Evolutionary conservation across 1,139 yeast species (phyloP), one percentile per base, ranked within the genome.

Genomic region (Yamadazyma epiphylla): DNA sequence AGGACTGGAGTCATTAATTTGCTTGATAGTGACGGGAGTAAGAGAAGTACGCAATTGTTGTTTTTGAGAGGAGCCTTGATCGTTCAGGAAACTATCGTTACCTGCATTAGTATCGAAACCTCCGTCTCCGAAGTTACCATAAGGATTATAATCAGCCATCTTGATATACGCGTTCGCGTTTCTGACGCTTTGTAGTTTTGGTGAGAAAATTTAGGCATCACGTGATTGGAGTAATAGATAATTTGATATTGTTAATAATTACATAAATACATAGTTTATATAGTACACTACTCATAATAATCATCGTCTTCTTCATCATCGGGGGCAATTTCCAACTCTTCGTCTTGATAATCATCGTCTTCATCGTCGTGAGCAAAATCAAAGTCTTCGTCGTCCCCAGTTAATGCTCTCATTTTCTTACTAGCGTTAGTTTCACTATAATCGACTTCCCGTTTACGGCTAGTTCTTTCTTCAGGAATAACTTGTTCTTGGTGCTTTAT

Each of bases 1-100:
- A 42, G 80, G 86, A 14, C 70, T 62, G 5, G 94, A 77, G 30
- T 80, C 86, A 37, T 70, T 62, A 36, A 87, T 68, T 57, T 85
- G 94, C 49, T 83, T 83, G 47, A 88, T 78, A 2, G 95, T 86
- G 10, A 87, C 91, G 0, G 96, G 94, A 1, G 88, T 80, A 27
- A 86, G 55, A 10, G 77, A 53, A 32, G 65, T 55, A 39, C 77
- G 56, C 33, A 61, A 46, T 41, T 59, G 64, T 36, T 54, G 52
- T 44, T 53, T 56, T 37, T 60, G 67, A 8, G 66, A 53, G 7
- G 35, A 27, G 5, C 22, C 31, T 27, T 30, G 35, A 6, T 41
- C 42, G 14, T 33, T 32, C 11, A 35, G 35, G 27, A 31, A 36
- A 22, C 32, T 28, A 8, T 46, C 45, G 12, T 48, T 51, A 10